Conservation (phyloP, 257 asterid species). For the Solanum habrochaites region DNA sequence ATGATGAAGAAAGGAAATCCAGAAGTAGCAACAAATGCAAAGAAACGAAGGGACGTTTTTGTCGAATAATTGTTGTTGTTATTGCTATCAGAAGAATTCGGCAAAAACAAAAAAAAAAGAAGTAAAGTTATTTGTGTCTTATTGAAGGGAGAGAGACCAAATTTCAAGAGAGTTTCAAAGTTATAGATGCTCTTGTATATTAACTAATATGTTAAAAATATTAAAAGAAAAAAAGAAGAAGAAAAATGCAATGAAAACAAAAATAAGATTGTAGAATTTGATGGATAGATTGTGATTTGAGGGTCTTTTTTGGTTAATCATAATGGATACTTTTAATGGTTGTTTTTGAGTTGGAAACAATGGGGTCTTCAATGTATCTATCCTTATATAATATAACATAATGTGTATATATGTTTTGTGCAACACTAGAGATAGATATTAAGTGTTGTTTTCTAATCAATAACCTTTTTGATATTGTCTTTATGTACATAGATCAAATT, state of each 20-base stretch:
- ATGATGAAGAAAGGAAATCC: conserved; percentile 19
- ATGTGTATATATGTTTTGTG: not conserved
- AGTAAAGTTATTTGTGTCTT: not conserved
- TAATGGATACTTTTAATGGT: not conserved
- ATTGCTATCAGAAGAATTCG: not conserved
- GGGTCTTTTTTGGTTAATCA: not conserved
- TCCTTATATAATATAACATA: not conserved
- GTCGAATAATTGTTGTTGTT: not conserved
- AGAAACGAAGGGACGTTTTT: conserved; percentile 11
- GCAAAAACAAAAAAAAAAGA: not conserved
- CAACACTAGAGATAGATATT: not conserved
- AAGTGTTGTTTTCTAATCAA: not conserved
- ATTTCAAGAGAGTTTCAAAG: not conserved
- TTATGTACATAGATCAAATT: not conserved
- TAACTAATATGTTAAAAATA: not conserved
- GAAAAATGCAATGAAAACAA: not conserved
- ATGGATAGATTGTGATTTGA: not conserved
- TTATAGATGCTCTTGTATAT: not conserved
- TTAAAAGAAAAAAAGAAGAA: not conserved
- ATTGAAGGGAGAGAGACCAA: not conserved
- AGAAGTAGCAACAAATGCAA: conserved; percentile 9
- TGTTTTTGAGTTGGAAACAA: not conserved
- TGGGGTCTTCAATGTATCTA: not conserved
- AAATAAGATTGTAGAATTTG: not conserved
- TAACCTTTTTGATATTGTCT: not conserved